These are phyloP conservation scores for Trypanosoma grayi DNA, from an alignment of 208 protist genomes.

Conservation along the genomic window DNA sequence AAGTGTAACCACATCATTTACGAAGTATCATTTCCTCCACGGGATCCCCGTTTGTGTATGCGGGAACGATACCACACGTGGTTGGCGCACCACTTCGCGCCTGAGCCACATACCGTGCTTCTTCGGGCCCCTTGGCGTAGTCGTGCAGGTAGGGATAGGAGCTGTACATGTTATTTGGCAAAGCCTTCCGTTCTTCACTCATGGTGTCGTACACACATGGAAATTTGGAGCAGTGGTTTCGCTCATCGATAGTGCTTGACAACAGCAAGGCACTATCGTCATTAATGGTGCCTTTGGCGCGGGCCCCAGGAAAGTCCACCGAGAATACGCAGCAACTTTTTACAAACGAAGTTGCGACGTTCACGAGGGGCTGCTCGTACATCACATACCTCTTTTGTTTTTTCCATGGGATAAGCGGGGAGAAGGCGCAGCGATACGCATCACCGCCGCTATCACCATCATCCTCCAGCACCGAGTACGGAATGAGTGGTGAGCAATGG, in stretches of 20 bases:
- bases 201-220: neutral
- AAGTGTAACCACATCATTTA: too few relatives aligned
- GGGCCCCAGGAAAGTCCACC: constrained; percentile 10
- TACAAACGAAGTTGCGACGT: constrained; percentile 3
- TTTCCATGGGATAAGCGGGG: neutral
- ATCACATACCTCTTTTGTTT: constrained; percentile 6
- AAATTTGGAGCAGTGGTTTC: neutral
- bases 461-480: neutral
- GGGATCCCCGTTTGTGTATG: constrained; percentile 7
- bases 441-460: neutral
- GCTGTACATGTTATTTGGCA: neutral
- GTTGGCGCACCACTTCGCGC: neutral
- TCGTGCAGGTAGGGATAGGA: neutral
- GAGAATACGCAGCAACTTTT: constrained; percentile 3
- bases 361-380: constrained; percentile 13
- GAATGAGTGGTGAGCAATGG: neutral
- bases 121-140: neutral
- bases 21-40: neutral
- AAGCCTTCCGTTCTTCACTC: too few relatives aligned
- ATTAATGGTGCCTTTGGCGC: neutral
- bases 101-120: neutral
- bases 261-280: constrained; percentile 12
- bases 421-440: neutral
- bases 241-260: neutral
- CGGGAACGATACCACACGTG: constrained; percentile 9